phyloP scores from a whole-genome alignment of 768 basidiomycete genomes.

The button mushroom (Agaricus bisporus) region DNA sequence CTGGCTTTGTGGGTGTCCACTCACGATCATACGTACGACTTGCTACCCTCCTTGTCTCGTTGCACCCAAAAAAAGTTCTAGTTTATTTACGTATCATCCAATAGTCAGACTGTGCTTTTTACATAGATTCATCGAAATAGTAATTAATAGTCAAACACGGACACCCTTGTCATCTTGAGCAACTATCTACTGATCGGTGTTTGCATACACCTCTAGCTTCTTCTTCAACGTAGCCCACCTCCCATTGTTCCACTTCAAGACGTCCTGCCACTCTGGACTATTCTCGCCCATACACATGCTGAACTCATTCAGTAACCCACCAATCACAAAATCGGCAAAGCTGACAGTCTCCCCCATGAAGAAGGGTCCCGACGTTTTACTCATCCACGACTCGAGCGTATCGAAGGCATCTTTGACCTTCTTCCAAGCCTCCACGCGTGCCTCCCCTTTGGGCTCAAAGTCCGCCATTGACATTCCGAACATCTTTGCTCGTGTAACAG shows the following conservation, averaged over 20 bases:
- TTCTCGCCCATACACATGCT: constrained; percentile 13
- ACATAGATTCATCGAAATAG: too few relatives aligned
- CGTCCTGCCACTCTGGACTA: constrained; percentile 16
- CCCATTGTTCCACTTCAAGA: constrained; percentile 16
- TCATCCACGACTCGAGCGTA: constrained; percentile 7
- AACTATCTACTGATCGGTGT: neutral
- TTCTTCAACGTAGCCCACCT: constrained; percentile 13
- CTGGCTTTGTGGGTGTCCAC: too few relatives aligned
- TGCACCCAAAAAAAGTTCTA: too few relatives aligned
- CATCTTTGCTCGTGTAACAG: neutral
- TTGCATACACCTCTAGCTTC: constrained; percentile 6
- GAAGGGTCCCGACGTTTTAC: neutral
- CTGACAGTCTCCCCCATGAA: constrained; percentile 8
- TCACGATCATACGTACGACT: too few relatives aligned
- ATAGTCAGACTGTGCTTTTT: too few relatives aligned
- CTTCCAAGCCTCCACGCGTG: neutral
- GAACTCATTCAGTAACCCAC: neutral
- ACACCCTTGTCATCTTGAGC: too few relatives aligned
- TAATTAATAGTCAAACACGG: too few relatives aligned
- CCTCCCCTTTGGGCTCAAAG: constrained; percentile 4
- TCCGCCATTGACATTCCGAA: constrained; percentile 1
- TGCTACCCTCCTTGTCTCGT: too few relatives aligned
- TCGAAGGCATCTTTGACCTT: constrained; percentile 6
- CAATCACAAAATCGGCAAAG: constrained; percentile 12
- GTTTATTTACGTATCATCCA: too few relatives aligned